These are phyloP conservation scores for Monosporozyma siamensis DNA, from an alignment of 805 yeast genomes.

Conservation along the genomic window DNA sequence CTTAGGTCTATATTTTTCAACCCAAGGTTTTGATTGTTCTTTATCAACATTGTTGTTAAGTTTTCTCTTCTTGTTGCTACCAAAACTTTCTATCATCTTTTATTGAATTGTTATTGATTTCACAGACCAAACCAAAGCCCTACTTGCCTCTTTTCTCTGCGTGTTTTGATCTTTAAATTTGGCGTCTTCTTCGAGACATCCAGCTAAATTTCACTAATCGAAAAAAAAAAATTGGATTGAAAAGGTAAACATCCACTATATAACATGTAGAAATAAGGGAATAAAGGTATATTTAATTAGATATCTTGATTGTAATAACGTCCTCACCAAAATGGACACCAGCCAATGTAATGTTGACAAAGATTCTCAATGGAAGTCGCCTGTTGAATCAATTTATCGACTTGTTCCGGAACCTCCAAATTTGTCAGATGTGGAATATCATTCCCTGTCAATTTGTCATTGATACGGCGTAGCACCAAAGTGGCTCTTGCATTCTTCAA, in stretches of 20 bases:
- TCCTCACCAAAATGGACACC: slow-evolving; percentile 95
- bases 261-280: background rate
- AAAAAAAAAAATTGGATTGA: too few species aligned
- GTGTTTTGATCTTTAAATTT: too few species aligned
- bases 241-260: background rate
- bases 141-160: too few species aligned
- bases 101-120: background rate
- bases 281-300: too few species aligned
- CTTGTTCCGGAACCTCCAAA: slow-evolving; percentile 79
- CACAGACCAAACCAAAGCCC: too few species aligned
- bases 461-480: slow-evolving; percentile 77
- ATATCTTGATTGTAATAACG: background rate
- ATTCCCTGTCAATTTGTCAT: slow-evolving; percentile 87
- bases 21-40: slow-evolving; percentile 62
- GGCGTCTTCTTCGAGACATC: too few species aligned
- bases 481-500: slow-evolving; percentile 85
- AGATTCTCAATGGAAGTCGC: slow-evolving; percentile 94
- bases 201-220: too few species aligned
- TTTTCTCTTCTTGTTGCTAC: slow-evolving; percentile 25
- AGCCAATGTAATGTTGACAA: slow-evolving; percentile 95
- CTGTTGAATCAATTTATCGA: slow-evolving; percentile 86
- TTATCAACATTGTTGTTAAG: slow-evolving; percentile 10
- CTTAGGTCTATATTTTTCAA: slow-evolving; percentile 89
- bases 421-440: slow-evolving; percentile 70
- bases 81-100: slow-evolving; percentile 18